Evolutionary conservation across 1,284 basidiomycete genomes (phyloP).

Genomic region (Irpex sp.): DNA sequence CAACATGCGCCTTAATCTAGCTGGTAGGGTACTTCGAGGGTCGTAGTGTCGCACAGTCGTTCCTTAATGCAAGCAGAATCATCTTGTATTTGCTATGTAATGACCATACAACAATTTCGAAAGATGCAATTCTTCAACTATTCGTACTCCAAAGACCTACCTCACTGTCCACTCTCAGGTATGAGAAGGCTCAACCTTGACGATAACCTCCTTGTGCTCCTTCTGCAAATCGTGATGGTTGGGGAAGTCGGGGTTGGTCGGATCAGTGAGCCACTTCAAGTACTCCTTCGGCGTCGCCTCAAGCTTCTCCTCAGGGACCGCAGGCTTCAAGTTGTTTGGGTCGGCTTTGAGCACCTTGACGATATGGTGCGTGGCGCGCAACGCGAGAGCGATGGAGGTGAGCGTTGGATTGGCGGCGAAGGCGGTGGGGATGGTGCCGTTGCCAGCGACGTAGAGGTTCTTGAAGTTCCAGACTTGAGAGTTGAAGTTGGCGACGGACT

Average conservation of each 20-base stretch:
- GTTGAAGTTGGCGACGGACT: slow-evolving; percentile 19
- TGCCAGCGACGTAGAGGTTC: slow-evolving; percentile 26
- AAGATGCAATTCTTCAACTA: too few species aligned
- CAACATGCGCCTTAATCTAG: background rate
- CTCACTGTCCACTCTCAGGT: too few species aligned
- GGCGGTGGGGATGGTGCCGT: slow-evolving; percentile 17
- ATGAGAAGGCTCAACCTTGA: background rate
- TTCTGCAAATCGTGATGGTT: background rate
- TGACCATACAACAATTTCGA: too few species aligned
- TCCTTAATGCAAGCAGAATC: background rate
- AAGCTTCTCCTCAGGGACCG: background rate
- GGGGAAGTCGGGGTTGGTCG: background rate
- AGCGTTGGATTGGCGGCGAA: slow-evolving; percentile 23
- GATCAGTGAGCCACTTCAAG: background rate
- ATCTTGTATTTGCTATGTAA: background rate
- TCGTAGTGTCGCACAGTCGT: background rate
- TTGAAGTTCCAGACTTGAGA: slow-evolving; percentile 22
- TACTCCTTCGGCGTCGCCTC: background rate
- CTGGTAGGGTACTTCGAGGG: background rate
- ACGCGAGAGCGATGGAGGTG: slow-evolving; percentile 21
- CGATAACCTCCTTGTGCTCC: background rate
- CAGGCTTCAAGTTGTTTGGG: background rate
- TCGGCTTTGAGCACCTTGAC: slow-evolving; percentile 5
- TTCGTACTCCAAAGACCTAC: too few species aligned
- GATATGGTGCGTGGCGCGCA: slow-evolving; percentile 13